phyloP scores from a whole-genome alignment of 2,329 filamentous ascomycete genomes.

The Akanthomyces muscarius region DNA sequence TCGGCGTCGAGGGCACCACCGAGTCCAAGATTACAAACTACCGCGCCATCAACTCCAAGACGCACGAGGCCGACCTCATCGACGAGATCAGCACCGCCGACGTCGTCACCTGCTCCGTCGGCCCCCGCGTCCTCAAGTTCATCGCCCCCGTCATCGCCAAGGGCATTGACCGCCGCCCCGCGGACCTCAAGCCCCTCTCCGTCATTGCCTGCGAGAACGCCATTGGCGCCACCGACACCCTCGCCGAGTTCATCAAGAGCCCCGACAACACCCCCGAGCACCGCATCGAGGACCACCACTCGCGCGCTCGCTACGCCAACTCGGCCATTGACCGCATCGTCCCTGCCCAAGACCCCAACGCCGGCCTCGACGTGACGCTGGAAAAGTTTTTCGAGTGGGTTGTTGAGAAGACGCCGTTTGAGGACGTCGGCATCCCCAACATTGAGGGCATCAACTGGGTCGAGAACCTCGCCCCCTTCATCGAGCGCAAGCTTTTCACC shows the following conservation, averaged over 20 bases:
- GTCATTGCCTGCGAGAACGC: constrained; percentile 99
- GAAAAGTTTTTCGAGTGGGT: constrained; percentile 99
- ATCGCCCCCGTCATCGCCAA: constrained; percentile 94
- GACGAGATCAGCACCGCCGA: constrained; percentile 84
- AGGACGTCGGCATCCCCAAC: constrained; percentile 57
- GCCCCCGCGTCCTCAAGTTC: constrained; percentile 92
- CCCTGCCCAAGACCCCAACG: constrained; percentile 75
- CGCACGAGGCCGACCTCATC: constrained; percentile 74
- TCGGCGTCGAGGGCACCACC: constrained; percentile 76
- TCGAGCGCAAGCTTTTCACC: constrained; percentile 98
- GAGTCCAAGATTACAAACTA: constrained; percentile 89
- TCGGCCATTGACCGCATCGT: constrained; percentile 98
- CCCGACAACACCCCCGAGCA: constrained; percentile 66
- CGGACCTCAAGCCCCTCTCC: constrained; percentile 61
- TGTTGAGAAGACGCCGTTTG: constrained; percentile 83
- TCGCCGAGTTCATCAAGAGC: constrained; percentile 75
- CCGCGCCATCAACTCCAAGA: constrained; percentile 92
- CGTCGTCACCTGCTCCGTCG: constrained; percentile 93
- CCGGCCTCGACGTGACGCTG: constrained; percentile 85
- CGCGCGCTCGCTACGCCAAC: constrained; percentile 88
- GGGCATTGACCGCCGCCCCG: constrained; percentile 74
- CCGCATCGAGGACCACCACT: constrained; percentile 63
- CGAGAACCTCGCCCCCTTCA: constrained; percentile 85
- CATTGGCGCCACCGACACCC: constrained; percentile 87
- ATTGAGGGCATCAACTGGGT: constrained; percentile 94